These are phyloP conservation scores for Sanghuangporus sanghuang DNA, from an alignment of 1,284 basidiomycete species.

Conservation along the genomic window DNA sequence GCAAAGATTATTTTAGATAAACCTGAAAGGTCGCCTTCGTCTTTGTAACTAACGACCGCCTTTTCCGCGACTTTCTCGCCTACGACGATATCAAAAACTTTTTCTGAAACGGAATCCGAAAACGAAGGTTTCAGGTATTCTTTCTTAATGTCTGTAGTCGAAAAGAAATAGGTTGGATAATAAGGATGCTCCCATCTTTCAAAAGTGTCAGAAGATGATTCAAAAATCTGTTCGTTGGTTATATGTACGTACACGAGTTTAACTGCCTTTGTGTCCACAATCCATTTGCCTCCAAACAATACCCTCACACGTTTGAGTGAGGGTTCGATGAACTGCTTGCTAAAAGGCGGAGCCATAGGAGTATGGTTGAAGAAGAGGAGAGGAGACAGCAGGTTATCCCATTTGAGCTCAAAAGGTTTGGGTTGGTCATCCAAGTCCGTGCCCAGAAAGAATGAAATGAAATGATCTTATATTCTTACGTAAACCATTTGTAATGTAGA, in stretches of 20 bases:
- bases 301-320: slow-evolving; percentile 49
- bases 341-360: slow-evolving; percentile 30
- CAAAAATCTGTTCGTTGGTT: neutral
- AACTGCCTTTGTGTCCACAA: slow-evolving; percentile 49
- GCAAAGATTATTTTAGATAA: slow-evolving; percentile 46
- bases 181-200: slow-evolving; percentile 50
- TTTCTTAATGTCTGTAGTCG: slow-evolving; percentile 34
- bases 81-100: slow-evolving; percentile 43
- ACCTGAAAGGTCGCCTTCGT: slow-evolving; percentile 36
- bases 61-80: slow-evolving; percentile 33
- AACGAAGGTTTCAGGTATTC: slow-evolving; percentile 35
- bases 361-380: neutral
- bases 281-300: slow-evolving; percentile 43
- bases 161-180: slow-evolving; percentile 55
- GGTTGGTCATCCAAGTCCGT: neutral
- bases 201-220: neutral
- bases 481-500: neutral
- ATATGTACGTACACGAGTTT: slow-evolving; percentile 50
- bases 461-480: neutral
- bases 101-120: slow-evolving; percentile 25
- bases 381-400: neutral
- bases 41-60: slow-evolving; percentile 38
- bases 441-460: neutral
- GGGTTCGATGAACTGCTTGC: slow-evolving; percentile 36
- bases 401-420: too few relatives aligned